A percentile compares a stretch with the other conserved stretches of the same genome.
phyloP scores from a whole-genome alignment of 495 filamentous ascomycete species.

The Xylaria scruposa region DNA sequence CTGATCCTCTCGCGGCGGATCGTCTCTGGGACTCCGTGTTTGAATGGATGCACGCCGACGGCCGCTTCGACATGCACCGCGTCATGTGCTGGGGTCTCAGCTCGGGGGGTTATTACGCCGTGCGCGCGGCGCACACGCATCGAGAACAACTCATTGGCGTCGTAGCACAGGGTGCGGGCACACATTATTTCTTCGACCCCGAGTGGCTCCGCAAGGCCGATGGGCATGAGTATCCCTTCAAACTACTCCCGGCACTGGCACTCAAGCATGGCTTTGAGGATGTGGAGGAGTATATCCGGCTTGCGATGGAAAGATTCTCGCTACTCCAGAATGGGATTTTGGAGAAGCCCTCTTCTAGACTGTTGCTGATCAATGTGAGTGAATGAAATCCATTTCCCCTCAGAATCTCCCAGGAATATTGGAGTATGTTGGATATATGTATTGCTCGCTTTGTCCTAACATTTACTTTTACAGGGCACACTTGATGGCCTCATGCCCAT shows the following conservation, averaged over 20 bases:
- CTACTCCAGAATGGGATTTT: constrained; percentile 73
- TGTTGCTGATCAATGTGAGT: constrained; percentile 69
- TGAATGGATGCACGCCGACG: constrained; percentile 66
- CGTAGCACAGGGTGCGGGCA: constrained; percentile 75
- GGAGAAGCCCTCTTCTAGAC: constrained; percentile 63
- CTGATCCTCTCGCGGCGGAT: constrained; percentile 55
- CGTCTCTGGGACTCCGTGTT: constrained; percentile 70
- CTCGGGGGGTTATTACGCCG: constrained; percentile 78
- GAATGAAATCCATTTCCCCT: constrained; percentile 32
- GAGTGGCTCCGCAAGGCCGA: constrained; percentile 72
- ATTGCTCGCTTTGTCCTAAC: constrained; percentile 5
- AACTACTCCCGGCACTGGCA: constrained; percentile 68
- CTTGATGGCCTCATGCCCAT: constrained; percentile 78
- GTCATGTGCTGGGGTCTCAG: constrained; percentile 77
- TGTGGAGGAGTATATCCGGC: constrained; percentile 64
- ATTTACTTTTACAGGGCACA: constrained; percentile 58
- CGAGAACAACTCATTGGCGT: constrained; percentile 60
- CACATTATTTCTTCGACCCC: constrained; percentile 69
- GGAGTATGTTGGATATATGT: neutral
- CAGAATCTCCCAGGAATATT: neutral
- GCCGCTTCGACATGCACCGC: constrained; percentile 65
- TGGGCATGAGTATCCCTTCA: constrained; percentile 80
- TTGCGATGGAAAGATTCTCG: constrained; percentile 73
- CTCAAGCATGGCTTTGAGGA: constrained; percentile 73
- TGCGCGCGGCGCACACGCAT: constrained; percentile 77